These are phyloP conservation scores for Kandelia obovata DNA, from an alignment of 345 rosid genomes.

Conservation along the genomic window DNA sequence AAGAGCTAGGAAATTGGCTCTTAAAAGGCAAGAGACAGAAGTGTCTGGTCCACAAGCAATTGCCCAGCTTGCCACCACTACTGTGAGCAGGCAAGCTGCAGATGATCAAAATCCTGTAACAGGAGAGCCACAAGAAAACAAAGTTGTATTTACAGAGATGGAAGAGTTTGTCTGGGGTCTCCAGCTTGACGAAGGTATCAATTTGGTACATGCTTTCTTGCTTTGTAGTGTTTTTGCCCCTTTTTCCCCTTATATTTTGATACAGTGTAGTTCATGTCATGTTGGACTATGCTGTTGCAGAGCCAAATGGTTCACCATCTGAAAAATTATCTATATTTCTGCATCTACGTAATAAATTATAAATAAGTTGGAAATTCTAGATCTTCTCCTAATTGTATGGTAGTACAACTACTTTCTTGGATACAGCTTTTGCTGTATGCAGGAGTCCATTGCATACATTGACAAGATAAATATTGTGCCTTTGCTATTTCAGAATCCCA, in stretches of 20 bases:
- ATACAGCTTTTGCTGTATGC: background rate
- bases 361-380: background rate
- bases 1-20: slow-evolving; percentile 78
- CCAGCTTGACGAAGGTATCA: slow-evolving; percentile 69
- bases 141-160: slow-evolving; percentile 85
- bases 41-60: slow-evolving; percentile 68
- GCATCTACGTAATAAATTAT: background rate
- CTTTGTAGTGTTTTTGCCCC: background rate
- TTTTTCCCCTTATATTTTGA: background rate
- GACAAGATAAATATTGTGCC: background rate
- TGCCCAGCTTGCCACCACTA: slow-evolving; percentile 58
- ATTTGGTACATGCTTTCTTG: background rate
- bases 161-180: slow-evolving; percentile 94
- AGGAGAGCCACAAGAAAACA: slow-evolving; percentile 72
- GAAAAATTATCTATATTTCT: background rate
- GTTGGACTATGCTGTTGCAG: background rate
- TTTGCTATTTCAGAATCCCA: slow-evolving; percentile 52
- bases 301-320: background rate
- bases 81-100: slow-evolving; percentile 34
- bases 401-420: background rate
- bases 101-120: slow-evolving; percentile 42
- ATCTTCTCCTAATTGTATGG: background rate
- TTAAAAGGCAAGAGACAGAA: slow-evolving; percentile 56
- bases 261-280: background rate
- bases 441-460: background rate